Evolutionary conservation across 2,329 filamentous ascomycete species (phyloP), one percentile per base, ranked within the genome.

Genomic region (Beauveria sp.): DNA sequence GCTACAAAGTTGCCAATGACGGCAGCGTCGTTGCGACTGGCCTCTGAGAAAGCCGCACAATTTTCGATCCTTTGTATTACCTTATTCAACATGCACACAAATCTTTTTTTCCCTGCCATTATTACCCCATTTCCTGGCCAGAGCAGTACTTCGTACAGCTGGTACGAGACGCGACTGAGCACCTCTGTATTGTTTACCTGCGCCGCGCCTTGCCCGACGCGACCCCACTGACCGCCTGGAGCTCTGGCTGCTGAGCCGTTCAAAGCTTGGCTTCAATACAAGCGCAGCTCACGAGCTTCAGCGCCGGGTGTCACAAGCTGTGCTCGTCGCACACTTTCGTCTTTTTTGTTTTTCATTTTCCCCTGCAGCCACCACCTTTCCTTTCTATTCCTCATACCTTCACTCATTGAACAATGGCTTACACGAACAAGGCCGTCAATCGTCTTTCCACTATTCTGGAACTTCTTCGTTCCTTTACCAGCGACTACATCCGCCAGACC

Each of bases 401-500:
- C 2, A 43, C n/a, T 20, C 3, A 24, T 16, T 22, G 54, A 56
- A 58, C 59, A 57, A 38, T 52, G 62, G 62, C 75, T 83, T 74
- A 83, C 74, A 62, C 55, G 42, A 85, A 90, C 68, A 82, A 89
- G 70, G 72, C 74, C 61, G 68, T 76, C 58, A 70, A 69, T 34
- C 86, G 90, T 61, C 86, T 96, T 66, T 86, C 88, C 66, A 90
- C 88, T 63, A 88, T 97, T 56, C 86, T 93, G 70, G 86, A 88
- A 64, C 84, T 91, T 46, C 87, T 96, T 72, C 88, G 89, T 70
- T 88, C 87, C 63, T 88, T 96, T 69, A 88, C 90, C 66, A 83
- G 86, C 69, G 90, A 93, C 68, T 96, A 96, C 77, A 85, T 96
- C 71, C 88, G 91, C 72, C 91, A 96, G 80, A 92, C 90, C 68